These are phyloP conservation scores for Pseudoturritis turrita DNA, from an alignment of 345 rosid genomes.

Conservation along the genomic window DNA sequence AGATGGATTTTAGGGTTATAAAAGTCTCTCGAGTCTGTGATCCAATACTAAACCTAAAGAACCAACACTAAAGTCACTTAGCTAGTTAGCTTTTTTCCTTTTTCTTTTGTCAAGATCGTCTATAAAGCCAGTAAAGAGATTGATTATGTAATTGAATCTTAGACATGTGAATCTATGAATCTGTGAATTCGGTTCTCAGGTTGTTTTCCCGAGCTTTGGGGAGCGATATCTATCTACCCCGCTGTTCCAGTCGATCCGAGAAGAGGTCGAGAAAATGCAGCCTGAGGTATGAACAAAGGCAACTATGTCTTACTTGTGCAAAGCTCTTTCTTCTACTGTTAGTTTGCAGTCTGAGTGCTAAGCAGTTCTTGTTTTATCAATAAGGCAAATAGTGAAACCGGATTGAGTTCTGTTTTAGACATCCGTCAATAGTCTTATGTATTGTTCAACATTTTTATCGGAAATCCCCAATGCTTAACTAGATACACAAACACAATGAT, in stretches of 20 bases:
- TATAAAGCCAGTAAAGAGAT: not conserved
- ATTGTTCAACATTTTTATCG: not conserved
- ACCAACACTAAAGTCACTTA: not conserved
- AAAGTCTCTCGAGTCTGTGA: not conserved
- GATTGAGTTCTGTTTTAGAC: not conserved
- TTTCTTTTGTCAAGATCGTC: not conserved
- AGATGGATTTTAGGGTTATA: not conserved
- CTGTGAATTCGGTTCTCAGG: conserved; percentile 39
- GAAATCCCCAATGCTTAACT: not conserved
- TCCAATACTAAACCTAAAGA: not conserved
- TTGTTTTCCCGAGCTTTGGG: conserved; percentile 92
- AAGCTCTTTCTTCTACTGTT: not conserved
- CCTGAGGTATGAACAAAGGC: conserved; percentile 44
- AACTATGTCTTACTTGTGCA: not conserved
- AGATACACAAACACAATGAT: not conserved
- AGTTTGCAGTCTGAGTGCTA: not conserved
- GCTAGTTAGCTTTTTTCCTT: not conserved
- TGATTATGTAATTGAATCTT: not conserved
- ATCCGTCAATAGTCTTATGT: not conserved
- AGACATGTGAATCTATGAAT: not conserved
- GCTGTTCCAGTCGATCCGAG: conserved; percentile 86
- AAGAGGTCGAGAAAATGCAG: conserved; percentile 87
- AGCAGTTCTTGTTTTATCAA: not conserved
- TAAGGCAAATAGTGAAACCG: not conserved
- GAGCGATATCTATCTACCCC: conserved; percentile 84